These are phyloP conservation scores for Exsudoporus frostii DNA, from an alignment of 768 basidiomycete species.

Conservation along the genomic window DNA sequence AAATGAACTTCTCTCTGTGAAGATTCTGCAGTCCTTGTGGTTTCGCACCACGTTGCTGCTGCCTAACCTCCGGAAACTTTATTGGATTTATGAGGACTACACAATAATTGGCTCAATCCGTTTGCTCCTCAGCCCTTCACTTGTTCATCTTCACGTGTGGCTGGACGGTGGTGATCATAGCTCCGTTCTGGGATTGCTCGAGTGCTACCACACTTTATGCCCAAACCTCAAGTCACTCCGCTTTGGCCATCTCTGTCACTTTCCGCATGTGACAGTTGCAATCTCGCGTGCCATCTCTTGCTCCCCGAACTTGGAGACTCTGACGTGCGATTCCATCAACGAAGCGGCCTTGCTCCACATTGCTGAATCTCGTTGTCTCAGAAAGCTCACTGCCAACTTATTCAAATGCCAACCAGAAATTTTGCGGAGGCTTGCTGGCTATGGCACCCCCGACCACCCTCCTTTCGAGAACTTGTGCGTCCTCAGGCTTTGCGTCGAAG, in stretches of 20 bases:
- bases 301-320: neutral
- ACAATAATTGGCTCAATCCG: neutral
- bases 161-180: neutral
- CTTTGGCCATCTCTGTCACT: neutral
- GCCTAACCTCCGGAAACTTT: slow-evolving; percentile 6
- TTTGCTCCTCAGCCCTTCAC: slow-evolving; percentile 10
- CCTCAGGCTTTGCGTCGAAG: neutral
- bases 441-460: neutral
- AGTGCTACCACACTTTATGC: slow-evolving; percentile 1
- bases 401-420: neutral
- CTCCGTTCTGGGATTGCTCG: slow-evolving; percentile 1
- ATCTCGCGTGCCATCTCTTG: slow-evolving; percentile 5
- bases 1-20: neutral
- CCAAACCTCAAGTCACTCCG: slow-evolving; percentile 7
- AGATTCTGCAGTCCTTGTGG: slow-evolving; percentile 2
- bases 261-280: neutral
- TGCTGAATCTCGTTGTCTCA: neutral
- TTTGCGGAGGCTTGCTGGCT: neutral
- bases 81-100: neutral
- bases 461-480: slow-evolving; percentile 9
- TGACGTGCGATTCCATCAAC: neutral
- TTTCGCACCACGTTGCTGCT: slow-evolving; percentile 2
- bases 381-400: neutral
- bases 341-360: slow-evolving; percentile 2
- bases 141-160: neutral